A percentile compares a stretch with the other conserved stretches of the same genome.
phyloP scores from a whole-genome alignment of 306 rosid genomes.

The Sechiopsis laciniata region DNA sequence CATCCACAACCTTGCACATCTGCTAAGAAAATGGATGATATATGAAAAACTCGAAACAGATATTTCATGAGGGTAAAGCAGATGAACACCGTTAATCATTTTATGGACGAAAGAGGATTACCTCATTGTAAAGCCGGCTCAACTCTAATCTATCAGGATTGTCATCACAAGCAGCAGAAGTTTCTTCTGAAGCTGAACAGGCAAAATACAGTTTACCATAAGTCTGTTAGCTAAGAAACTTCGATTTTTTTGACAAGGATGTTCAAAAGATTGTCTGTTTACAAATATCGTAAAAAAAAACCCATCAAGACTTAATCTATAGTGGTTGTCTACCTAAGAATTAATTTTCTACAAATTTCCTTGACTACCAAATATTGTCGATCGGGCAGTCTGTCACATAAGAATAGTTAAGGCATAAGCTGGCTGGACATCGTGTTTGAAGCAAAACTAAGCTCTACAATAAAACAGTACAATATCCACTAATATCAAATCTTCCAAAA shows the following conservation, averaged over 20 bases:
- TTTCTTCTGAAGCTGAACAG: conserved; percentile 64
- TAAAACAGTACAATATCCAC: too few relatives aligned
- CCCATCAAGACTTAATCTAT: too few relatives aligned
- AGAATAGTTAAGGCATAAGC: too few relatives aligned
- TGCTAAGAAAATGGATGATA: conserved; percentile 30
- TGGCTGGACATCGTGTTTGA: too few relatives aligned
- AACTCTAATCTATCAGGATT: conserved; percentile 58
- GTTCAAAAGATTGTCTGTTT: neutral
- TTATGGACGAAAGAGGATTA: conserved; percentile 19
- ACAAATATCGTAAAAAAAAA: too few relatives aligned
- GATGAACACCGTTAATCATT: too few relatives aligned
- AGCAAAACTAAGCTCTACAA: too few relatives aligned
- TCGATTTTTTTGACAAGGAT: neutral
- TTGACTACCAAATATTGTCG: too few relatives aligned
- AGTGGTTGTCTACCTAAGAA: too few relatives aligned
- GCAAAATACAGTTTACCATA: conserved; percentile 12
- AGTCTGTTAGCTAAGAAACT: neutral
- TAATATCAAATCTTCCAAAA: too few relatives aligned
- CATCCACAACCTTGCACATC: conserved; percentile 72
- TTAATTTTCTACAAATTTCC: too few relatives aligned
- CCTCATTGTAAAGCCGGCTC: conserved; percentile 79
- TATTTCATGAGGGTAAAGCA: neutral
- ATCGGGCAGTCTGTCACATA: too few relatives aligned
- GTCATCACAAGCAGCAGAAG: conserved; percentile 45
- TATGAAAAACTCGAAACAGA: neutral